Evolutionary conservation across 2,329 filamentous ascomycete genomes (phyloP), one percentile per base, ranked within the genome.

Genomic region (Cladosporium austrohemisphaericum): DNA sequence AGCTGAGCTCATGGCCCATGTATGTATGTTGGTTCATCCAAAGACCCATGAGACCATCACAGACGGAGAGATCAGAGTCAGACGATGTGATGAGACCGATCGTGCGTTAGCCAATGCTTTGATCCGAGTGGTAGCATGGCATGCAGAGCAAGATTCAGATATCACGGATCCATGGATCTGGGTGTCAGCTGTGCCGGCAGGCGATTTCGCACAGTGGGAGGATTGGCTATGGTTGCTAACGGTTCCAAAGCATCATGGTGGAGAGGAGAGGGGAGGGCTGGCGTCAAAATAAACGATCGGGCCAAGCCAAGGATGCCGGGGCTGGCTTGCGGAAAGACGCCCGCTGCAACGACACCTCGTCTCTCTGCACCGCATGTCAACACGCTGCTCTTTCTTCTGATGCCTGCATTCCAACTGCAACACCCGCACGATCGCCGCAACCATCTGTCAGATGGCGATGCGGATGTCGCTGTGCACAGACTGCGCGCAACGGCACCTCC

Each of bases 401-500:
- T n/a, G n/a, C n/a, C n/a, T n/a, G n/a, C n/a, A n/a, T n/a, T n/a
- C n/a, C n/a, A 41, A 3, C 35, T 41, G 38, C 38, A 22, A 41
- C 25, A 16, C 7, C 38, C 38, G 38, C 25, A 16, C 32, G 16
- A 4, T 16, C 18, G 7, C 4, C 32, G 32, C 25, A 29, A 16
- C 10, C 26, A 14, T 16, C n/a, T n/a, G n/a, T n/a, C n/a, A n/a
- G n/a, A n/a, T n/a, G 14, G 38, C 26, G 38, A n/a, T 29, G 23
- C 18, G n/a, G 14, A 19, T 8, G 16, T 9, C 16, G 26, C 22
- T 6, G 32, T 18, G 44, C 44, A 47, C 44, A 38, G 44, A 47
- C 44, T 19, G 29, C 25, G 25, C 23, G 25, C 33, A 38, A 47
- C 44, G 44, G 44, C 25, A 18, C 19, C 19, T 33, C 43, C 44